Evolutionary conservation across 148 eudicot genomes (phyloP).

Genomic region (Dysphania ambrosioides): DNA sequence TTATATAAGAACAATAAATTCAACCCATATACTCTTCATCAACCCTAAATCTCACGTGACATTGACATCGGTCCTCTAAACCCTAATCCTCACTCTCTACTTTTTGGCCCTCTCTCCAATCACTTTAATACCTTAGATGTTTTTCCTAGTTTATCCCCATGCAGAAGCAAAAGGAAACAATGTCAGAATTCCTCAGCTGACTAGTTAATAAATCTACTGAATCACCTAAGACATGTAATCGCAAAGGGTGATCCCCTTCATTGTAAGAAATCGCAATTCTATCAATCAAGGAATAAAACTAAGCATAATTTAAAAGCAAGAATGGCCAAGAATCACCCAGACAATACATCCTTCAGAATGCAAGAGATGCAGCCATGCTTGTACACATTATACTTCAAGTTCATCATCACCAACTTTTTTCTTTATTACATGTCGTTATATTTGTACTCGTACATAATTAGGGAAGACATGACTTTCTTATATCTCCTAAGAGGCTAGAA

Average conservation of each 20-base stretch:
- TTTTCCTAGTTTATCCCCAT: slow-evolving; percentile 50
- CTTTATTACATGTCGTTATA: not conserved
- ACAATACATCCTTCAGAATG: not conserved
- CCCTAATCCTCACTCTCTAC: no score
- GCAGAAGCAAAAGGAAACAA: slow-evolving; percentile 31
- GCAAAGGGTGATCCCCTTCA: not conserved
- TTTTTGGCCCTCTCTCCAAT: no score
- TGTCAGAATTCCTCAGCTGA: slow-evolving; percentile 25
- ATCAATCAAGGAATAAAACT: not conserved
- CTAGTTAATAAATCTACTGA: slow-evolving; percentile 26
- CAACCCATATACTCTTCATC: no score
- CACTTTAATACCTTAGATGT: slow-evolving; percentile 50
- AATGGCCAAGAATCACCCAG: no score
- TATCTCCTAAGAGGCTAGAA: not conserved
- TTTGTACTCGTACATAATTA: not conserved
- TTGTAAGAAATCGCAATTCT: not conserved
- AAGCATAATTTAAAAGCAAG: not conserved
- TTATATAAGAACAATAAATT: no score
- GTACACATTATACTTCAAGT: not conserved
- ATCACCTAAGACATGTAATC: slow-evolving; percentile 28
- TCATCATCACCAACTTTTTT: not conserved
- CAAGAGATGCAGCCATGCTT: not conserved
- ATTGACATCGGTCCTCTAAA: no score
- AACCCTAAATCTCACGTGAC: no score
- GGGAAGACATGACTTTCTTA: not conserved